Evolutionary conservation across 2,329 filamentous ascomycete species (phyloP).

Genomic region (Magnaporthiopsis poae): DNA sequence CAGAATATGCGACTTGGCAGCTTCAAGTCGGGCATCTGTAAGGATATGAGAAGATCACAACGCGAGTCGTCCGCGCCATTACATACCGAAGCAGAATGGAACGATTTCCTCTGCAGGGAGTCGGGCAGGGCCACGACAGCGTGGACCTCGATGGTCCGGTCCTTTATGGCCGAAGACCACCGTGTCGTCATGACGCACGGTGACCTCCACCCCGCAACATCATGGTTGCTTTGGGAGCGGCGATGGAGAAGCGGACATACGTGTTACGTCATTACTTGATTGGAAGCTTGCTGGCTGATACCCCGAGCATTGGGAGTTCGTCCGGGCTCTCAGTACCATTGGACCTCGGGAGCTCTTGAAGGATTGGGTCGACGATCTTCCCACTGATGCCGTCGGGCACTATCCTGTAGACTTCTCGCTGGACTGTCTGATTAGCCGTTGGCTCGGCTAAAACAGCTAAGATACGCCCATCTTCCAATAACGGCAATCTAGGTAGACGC

Average conservation of each 20-base stretch:
- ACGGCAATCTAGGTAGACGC: too few species aligned
- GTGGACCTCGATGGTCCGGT: not conserved
- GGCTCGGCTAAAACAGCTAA: not conserved
- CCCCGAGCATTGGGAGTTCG: not conserved
- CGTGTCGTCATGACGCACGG: not conserved
- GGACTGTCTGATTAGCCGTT: not conserved
- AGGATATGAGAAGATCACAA: not conserved
- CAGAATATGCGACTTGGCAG: not conserved
- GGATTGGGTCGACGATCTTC: not conserved
- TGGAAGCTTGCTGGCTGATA: not conserved
- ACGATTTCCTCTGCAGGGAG: not conserved
- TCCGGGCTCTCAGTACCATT: not conserved
- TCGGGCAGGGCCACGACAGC: not conserved
- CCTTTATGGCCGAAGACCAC: not conserved
- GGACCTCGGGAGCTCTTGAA: not conserved
- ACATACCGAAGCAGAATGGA: not conserved
- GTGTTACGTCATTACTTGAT: not conserved
- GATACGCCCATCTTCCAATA: too few species aligned
- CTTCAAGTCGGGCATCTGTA: not conserved
- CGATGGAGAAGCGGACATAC: not conserved
- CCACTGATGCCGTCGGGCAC: not conserved
- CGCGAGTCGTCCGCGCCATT: not conserved
- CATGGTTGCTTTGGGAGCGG: not conserved
- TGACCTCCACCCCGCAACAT: constrained; percentile 2
- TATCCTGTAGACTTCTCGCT: not conserved